Conservation (phyloP, 106 monocot genomes). For the Triglochin maritima region DNA sequence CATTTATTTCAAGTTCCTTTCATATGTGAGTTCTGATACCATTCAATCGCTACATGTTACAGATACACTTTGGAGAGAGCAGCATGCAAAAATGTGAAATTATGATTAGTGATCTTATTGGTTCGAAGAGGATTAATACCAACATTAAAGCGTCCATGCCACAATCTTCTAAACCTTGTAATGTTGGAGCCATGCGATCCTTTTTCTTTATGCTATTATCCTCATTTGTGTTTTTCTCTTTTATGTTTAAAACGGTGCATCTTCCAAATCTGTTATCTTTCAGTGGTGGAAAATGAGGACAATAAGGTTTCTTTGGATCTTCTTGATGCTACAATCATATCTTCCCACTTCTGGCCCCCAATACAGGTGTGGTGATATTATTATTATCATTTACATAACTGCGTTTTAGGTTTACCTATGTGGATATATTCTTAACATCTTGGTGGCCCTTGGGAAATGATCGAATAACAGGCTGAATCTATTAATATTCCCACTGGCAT, state of each 20-base stretch:
- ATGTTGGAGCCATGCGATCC: conserved; percentile 2
- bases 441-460: neutral
- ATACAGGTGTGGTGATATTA: conserved; percentile 55
- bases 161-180: conserved; percentile 46
- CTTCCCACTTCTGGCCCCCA: conserved; percentile 95
- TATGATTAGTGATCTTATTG: conserved; percentile 97
- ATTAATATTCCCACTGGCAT: conserved; percentile 52
- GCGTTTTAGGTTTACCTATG: neutral
- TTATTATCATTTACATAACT: neutral
- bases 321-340: conserved; percentile 88
- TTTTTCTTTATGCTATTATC: neutral
- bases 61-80: conserved; percentile 99
- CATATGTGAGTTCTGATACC: neutral
- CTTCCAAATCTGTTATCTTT: neutral
- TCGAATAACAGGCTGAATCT: conserved; percentile 54
- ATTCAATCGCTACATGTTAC: neutral
- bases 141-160: conserved; percentile 78
- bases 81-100: conserved; percentile 99
- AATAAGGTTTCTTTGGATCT: conserved; percentile 37
- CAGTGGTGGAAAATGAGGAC: conserved; percentile 36
- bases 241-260: neutral
- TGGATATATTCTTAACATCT: neutral
- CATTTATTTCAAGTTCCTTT: neutral
- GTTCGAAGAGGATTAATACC: conserved; percentile 88
- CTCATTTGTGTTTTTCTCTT: neutral